Percentiles rank a stretch among this genome's conserved stretches.
Conservation (phyloP, 345 rosid species). For the Hibiscus tridactylites region DNA sequence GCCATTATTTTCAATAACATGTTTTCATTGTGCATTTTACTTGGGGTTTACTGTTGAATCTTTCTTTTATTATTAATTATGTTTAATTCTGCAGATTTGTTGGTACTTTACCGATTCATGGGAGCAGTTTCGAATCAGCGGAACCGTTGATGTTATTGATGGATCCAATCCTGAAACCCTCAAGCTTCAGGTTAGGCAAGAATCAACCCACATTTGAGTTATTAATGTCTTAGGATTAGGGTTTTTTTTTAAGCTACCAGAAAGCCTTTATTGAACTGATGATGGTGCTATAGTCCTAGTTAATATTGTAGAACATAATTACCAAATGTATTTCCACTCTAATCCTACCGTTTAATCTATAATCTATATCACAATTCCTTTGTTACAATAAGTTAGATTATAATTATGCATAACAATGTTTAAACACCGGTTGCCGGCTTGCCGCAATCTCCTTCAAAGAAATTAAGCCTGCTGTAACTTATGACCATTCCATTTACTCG, state of each 20-base stretch:
- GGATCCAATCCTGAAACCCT: slow-evolving; percentile 46
- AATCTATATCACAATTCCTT: neutral
- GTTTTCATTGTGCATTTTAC: neutral
- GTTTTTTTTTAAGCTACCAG: neutral
- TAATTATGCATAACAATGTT: too few relatives aligned
- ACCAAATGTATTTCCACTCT: neutral
- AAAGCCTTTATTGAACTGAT: neutral
- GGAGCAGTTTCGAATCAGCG: slow-evolving; percentile 89
- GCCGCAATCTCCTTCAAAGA: too few relatives aligned
- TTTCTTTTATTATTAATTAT: neutral
- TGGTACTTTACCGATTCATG: slow-evolving; percentile 86
- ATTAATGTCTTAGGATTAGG: neutral
- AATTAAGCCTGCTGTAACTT: too few relatives aligned
- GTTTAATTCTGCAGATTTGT: slow-evolving; percentile 36
- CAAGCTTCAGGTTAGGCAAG: slow-evolving; percentile 53
- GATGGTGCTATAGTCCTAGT: neutral
- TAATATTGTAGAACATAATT: neutral
- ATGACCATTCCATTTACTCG: too few relatives aligned
- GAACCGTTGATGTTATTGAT: slow-evolving; percentile 66
- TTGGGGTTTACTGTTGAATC: neutral
- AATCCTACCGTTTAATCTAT: neutral
- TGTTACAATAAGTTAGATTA: neutral
- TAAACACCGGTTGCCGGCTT: too few relatives aligned
- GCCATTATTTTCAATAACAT: neutral
- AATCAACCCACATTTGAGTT: neutral